Evolutionary conservation across 1,284 basidiomycete genomes (phyloP), one percentile per base, ranked within the genome.

Genomic region (Trichosporon asahii): DNA sequence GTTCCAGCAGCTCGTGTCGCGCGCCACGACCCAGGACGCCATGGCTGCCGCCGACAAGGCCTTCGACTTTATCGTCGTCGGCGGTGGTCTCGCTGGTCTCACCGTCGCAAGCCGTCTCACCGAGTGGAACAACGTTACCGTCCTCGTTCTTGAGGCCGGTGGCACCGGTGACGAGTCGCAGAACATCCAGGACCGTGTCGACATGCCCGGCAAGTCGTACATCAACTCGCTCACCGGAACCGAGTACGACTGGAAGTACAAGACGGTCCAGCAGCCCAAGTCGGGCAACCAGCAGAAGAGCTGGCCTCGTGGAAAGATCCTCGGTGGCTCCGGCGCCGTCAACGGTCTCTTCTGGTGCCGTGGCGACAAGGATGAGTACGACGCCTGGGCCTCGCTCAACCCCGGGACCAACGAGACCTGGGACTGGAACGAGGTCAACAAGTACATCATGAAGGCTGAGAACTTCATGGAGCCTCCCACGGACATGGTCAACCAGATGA

Each of bases 141-240:
- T 93, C 8, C 86, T 90, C 35, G 89, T 91, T 53, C 85, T 92
- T 68, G 90, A 92, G 79, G 90, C 90, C 3, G 90, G 91, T n/a
- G 85, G 86, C 57, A 85, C 87, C 35, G 90, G 90, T 0, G 84
- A 86, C 64, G 85, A 85, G 29, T 61, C 57, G 27, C 9, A 27
- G 23, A 57, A 61, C 57, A 61, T 61, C 57, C 57, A 33, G 29
- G 18, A 61, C 29, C 57, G 57, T n/a, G 57, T 61, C 57, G 57
- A 61, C 29, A 33, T 61, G 6, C 8, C 69, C 79, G 80, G 80
- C 7, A 79, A 80, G 70, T 76, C 74, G 8, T 84, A 84, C 71
- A 73, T 83, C 33, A 72, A 83, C 53, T 76, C 76, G 5, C 69
- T 84, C 6, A 78, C 78, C 23, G 84, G 84, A 40, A 84, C 86